Evolutionary conservation across 345 rosid species (phyloP), one percentile per base, ranked within the genome.

Genomic region (Passiflora organensis): DNA sequence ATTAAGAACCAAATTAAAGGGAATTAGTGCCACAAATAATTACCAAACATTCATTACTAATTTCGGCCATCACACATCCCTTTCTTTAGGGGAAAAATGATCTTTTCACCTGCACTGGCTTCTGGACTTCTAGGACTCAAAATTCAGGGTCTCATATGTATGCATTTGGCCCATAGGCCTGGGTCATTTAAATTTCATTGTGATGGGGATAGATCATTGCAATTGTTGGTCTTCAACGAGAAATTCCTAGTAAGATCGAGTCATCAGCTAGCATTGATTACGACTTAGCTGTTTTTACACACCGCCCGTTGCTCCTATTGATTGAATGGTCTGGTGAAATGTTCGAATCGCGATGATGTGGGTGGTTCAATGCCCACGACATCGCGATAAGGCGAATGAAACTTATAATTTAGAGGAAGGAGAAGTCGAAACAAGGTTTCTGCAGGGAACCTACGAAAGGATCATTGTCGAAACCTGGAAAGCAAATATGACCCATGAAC

Each of bases 281-380:
- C 48, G 24, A 16, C 24, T 18, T 13, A 6, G 13, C 48, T 21
- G 32, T 49, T 23, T 22, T 15, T 49, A 49, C 53, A 20, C 32
- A 23, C 53, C 53, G 53, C 53, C 53, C 36, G 10, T 49, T 23
- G 53, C 53, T 49, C 53, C 34, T 49, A 22, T 32, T 32, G 53
- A 49, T 49, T 49, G 38, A 50, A 50, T 50, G 54, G 37, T 50
- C 38, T 17, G 54, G 54, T 50, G 36, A 50, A 14, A 11, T 32
- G 19, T 32, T 24, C 43, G 12, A 11, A 32, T 32, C 13, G 4
- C 19, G 38, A 17, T 36, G 38, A 23, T 13, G 51, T 48, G 32
- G 24, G 51, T 24, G 32, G 51, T 48, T 21, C 25, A 5, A 12
- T 2, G n/a, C 6, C n/a, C 0, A 1, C 15, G 12, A 23, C 20